Conservation (phyloP, 2,329 filamentous ascomycete genomes). For the Aureobasidium zeae region DNA sequence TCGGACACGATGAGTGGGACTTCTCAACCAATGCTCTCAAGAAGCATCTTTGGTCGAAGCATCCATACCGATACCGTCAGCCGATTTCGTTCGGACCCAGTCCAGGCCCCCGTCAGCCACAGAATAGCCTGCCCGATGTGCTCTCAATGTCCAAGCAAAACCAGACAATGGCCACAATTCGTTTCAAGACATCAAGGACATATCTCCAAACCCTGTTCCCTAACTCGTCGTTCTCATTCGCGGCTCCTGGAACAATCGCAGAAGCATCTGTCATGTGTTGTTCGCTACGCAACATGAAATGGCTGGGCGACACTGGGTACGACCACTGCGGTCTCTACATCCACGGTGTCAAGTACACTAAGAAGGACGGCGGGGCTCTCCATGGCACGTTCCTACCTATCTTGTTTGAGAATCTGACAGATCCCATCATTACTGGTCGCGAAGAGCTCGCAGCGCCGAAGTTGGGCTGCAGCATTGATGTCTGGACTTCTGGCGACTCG, state of each 20-base stretch:
- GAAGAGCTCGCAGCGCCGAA: conserved; percentile 55
- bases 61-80: conserved; percentile 33
- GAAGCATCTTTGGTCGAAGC: conserved; percentile 41
- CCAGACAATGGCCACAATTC: conserved; percentile 31
- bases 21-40: conserved; percentile 43
- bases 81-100: conserved; percentile 34
- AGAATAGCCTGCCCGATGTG: conserved; percentile 15
- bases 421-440: conserved; percentile 49
- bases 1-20: conserved; percentile 46
- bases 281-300: conserved; percentile 42
- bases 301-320: conserved; percentile 52
- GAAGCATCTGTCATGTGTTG: conserved; percentile 33
- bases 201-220: conserved; percentile 35
- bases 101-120: conserved; percentile 31
- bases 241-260: conserved; percentile 30
- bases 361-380: conserved; percentile 38
- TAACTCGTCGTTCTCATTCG: conserved; percentile 29
- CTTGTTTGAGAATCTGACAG: conserved; percentile 48
- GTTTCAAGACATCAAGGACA: conserved; percentile 34
- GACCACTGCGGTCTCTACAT: conserved; percentile 50
- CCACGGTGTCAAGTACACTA: conserved; percentile 49
- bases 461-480: conserved; percentile 24
- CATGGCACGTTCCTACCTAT: conserved; percentile 46
- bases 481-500: conserved; percentile 17
- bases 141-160: conserved; percentile 16